These are phyloP conservation scores for Golubevia sp. DNA, from an alignment of 1,284 basidiomycete species.

Conservation along the genomic window DNA sequence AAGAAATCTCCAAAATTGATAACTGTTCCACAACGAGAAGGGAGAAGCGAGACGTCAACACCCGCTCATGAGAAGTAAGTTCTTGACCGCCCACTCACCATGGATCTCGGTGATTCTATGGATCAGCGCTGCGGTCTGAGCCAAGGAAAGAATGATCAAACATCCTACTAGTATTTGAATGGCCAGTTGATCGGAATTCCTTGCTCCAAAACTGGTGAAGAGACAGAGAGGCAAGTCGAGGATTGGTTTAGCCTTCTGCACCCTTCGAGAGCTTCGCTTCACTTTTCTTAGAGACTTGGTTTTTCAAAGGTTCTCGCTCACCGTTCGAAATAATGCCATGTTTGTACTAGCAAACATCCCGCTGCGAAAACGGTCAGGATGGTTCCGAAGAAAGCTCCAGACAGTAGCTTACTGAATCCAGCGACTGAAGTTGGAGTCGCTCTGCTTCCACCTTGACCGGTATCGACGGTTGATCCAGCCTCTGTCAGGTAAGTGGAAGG, in stretches of 20 bases:
- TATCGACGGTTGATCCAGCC: not conserved
- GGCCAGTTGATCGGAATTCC: not conserved
- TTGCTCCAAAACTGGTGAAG: conserved; percentile 3
- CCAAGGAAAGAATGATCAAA: conserved; percentile 1
- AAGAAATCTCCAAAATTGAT: conserved; percentile 9
- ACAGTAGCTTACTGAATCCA: not conserved
- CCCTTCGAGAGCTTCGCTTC: too few relatives aligned
- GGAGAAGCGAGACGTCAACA: too few relatives aligned
- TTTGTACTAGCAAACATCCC: conserved; percentile 6
- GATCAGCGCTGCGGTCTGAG: conserved; percentile 1
- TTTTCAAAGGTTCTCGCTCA: too few relatives aligned
- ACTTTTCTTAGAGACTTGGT: too few relatives aligned
- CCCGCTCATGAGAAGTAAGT: too few relatives aligned
- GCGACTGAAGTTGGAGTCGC: not conserved
- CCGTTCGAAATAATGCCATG: conserved; percentile 13
- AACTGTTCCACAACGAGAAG: too few relatives aligned
- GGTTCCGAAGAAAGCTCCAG: conserved; percentile 3
- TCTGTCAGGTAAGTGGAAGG: not conserved
- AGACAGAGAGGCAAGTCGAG: too few relatives aligned
- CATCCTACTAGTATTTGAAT: conserved; percentile 4
- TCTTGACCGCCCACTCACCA: too few relatives aligned
- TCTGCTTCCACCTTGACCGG: not conserved
- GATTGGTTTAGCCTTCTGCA: too few relatives aligned
- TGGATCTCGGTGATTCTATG: conserved; percentile 6
- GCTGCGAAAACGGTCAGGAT: conserved; percentile 2